A percentile compares a stretch with the other conserved stretches of the same genome.
Conservation (phyloP, 1,284 basidiomycete genomes). For the Cerioporus squamosus region DNA sequence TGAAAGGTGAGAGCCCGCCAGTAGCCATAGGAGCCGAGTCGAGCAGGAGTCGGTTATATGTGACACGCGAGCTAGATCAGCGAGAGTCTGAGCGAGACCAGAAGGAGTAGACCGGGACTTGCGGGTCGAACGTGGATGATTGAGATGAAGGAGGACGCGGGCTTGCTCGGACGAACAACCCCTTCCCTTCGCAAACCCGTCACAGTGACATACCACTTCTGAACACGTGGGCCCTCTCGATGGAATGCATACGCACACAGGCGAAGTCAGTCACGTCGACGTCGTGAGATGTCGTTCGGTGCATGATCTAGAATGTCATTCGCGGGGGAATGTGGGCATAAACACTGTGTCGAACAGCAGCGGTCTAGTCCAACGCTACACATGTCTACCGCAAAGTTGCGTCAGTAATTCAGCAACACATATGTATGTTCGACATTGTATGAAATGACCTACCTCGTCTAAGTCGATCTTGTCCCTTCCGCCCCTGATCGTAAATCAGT, state of each 20-base stretch:
- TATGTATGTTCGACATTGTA: too few species aligned
- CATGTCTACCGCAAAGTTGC: too few species aligned
- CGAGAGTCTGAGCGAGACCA: neutral
- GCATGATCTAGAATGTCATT: too few species aligned
- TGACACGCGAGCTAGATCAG: neutral
- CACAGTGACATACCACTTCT: neutral
- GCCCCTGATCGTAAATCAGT: conserved; percentile 29
- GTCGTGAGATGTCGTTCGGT: too few species aligned
- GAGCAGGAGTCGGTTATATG: neutral
- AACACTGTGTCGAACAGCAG: too few species aligned
- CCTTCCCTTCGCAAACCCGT: neutral
- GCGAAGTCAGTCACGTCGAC: too few species aligned
- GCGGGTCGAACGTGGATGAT: neutral
- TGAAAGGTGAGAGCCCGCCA: conserved; percentile 14
- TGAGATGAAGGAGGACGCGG: neutral
- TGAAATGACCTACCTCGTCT: neutral
- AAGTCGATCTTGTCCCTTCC: conserved; percentile 23
- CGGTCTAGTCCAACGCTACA: too few species aligned
- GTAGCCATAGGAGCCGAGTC: conserved; percentile 3
- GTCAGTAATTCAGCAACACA: too few species aligned
- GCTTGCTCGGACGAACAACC: neutral
- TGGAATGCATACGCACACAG: neutral
- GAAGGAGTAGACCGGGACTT: too few species aligned
- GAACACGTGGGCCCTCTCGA: neutral
- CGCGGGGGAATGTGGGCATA: too few species aligned